phyloP scores from a whole-genome alignment of 805 yeast genomes.

The Metschnikowia kofuensis region DNA sequence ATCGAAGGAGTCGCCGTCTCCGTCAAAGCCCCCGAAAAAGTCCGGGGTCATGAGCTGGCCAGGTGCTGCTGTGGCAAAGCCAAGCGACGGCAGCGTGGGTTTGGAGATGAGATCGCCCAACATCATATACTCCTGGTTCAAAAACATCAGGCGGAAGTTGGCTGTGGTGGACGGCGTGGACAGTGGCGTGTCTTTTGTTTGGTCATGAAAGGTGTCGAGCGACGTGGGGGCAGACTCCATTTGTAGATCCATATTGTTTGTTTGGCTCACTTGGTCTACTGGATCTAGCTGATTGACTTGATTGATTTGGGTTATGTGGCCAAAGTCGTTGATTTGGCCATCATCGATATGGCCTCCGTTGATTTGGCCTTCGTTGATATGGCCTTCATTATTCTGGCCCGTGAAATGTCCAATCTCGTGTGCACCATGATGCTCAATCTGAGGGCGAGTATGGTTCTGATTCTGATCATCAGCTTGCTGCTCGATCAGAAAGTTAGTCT shows the following conservation, averaged over 20 bases:
- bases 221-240: constrained; percentile 1
- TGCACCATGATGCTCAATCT: too few relatives aligned
- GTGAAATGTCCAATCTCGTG: too few relatives aligned
- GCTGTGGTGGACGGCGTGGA: constrained; percentile 16
- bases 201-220: constrained; percentile 3
- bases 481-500: too few relatives aligned
- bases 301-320: too few relatives aligned
- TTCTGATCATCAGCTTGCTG: too few relatives aligned
- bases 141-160: constrained; percentile 41
- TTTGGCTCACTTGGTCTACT: too few relatives aligned
- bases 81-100: constrained; percentile 40
- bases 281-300: too few relatives aligned
- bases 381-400: too few relatives aligned
- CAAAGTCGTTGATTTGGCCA: too few relatives aligned
- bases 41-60: constrained; percentile 12
- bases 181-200: constrained; percentile 6
- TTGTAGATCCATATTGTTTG: neutral
- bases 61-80: constrained; percentile 15
- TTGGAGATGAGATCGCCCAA: constrained; percentile 49
- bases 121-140: constrained; percentile 50
- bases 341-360: too few relatives aligned
- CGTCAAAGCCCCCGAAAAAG: constrained; percentile 12
- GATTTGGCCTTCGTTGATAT: too few relatives aligned
- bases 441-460: too few relatives aligned
- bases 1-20: constrained; percentile 6